These are phyloP conservation scores for Phytopythium ostracodes DNA, from an alignment of 352 stramenopile species.

Conservation along the genomic window DNA sequence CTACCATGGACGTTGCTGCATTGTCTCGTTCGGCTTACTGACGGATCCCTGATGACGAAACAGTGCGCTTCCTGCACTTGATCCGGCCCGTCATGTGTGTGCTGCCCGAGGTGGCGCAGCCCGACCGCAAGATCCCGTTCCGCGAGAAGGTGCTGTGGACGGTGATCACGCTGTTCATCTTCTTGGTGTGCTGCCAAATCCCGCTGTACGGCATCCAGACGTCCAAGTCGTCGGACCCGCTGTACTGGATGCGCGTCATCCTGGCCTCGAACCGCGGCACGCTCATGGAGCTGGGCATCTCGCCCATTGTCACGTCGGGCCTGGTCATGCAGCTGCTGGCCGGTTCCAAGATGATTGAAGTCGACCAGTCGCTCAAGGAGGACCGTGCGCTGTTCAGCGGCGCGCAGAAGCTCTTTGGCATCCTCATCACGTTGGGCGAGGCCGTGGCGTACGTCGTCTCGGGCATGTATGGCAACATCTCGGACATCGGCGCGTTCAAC, in stretches of 20 bases:
- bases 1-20: background rate
- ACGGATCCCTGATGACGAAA: background rate
- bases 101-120: conserved; percentile 96
- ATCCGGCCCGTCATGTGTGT: conserved; percentile 98
- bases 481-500: conserved; percentile 97
- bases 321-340: conserved; percentile 99
- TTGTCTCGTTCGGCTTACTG: background rate
- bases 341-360: conserved; percentile 98
- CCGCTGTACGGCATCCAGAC: conserved; percentile 99
- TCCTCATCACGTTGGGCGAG: conserved; percentile 98
- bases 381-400: conserved; percentile 97
- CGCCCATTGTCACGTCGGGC: conserved; percentile 98
- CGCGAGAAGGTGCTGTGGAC: conserved; percentile 99
- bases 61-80: conserved; percentile 97
- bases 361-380: conserved; percentile 99
- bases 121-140: conserved; percentile 98
- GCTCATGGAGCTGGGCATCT: conserved; percentile 99
- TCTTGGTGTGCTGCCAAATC: conserved; percentile 99
- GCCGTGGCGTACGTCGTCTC: conserved; percentile 98
- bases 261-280: conserved; percentile 98
- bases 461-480: conserved; percentile 99
- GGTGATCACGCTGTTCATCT: conserved; percentile 99
- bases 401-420: conserved; percentile 99
- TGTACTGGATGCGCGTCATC: conserved; percentile 99
- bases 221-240: conserved; percentile 97